A percentile compares a stretch with the other conserved stretches of the same genome.
Conservation (phyloP, 75 land plant genomes). For the Selaginella tamariscina region DNA sequence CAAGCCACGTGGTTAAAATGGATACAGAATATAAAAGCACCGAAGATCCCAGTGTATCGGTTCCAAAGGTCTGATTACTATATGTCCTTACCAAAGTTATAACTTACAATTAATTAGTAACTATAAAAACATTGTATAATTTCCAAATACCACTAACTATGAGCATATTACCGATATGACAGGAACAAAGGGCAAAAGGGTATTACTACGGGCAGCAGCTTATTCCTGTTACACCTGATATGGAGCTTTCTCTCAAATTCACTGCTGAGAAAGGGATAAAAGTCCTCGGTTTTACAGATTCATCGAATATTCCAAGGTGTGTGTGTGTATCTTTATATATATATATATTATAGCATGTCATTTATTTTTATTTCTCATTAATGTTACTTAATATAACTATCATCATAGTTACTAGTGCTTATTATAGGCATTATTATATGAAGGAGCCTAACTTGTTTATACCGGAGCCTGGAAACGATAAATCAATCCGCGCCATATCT, state of each 20-base stretch:
- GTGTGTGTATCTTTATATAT: no score
- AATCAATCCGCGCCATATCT: constrained; percentile 67
- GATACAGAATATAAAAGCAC: constrained; percentile 79
- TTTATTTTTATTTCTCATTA: constrained; percentile 3
- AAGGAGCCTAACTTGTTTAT: constrained; percentile 69
- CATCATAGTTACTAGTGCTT: no score
- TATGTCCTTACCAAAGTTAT: no score
- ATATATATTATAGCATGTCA: background rate
- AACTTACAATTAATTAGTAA: no score
- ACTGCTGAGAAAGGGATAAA: constrained; percentile 81
- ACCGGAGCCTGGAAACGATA: constrained; percentile 79
- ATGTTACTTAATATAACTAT: no score
- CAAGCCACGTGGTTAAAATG: constrained; percentile 77
- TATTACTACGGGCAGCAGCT: constrained; percentile 87
- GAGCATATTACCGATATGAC: constrained; percentile 57
- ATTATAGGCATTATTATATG: constrained; percentile 84
- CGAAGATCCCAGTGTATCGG: no score
- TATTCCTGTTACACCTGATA: constrained; percentile 60
- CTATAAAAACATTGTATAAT: constrained; percentile 66
- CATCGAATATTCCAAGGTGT: constrained; percentile 71
- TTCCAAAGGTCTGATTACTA: no score
- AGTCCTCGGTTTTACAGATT: constrained; percentile 70
- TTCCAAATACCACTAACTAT: no score
- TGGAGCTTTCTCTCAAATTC: constrained; percentile 68
- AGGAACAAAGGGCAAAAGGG: constrained; percentile 84